A percentile compares a stretch with the other conserved stretches of the same genome.
phyloP scores from a whole-genome alignment of 306 rosid species.

The Neltuma alba region DNA sequence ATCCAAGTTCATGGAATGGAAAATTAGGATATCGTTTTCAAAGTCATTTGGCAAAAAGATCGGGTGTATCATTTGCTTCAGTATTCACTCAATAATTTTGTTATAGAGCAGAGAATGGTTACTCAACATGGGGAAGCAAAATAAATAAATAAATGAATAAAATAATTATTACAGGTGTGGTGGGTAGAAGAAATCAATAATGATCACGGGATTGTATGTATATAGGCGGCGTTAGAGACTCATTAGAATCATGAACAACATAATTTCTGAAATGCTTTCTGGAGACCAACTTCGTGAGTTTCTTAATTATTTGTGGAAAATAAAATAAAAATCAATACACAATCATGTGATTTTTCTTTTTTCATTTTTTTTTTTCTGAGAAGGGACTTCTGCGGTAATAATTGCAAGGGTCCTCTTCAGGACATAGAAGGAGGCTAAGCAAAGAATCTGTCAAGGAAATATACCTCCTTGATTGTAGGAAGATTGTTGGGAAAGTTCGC shows the following conservation, averaged over 20 bases:
- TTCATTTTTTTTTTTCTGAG: not conserved
- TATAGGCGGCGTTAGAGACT: too few species aligned
- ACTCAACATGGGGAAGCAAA: not conserved
- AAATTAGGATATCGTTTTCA: not conserved
- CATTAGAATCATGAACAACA: not conserved
- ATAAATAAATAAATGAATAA: not conserved
- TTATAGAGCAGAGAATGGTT: not conserved
- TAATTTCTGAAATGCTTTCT: not conserved
- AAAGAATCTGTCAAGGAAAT: not conserved
- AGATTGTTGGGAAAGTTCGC: not conserved
- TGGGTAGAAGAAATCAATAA: not conserved
- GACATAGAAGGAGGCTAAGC: not conserved
- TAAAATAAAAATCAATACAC: not conserved
- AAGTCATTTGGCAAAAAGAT: not conserved
- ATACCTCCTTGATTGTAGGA: conserved; percentile 1
- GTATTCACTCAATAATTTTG: not conserved
- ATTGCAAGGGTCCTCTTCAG: not conserved
- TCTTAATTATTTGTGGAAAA: not conserved
- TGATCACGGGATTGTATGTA: not conserved
- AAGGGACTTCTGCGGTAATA: not conserved
- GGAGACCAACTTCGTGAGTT: not conserved
- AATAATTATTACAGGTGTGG: not conserved
- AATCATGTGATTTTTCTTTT: not conserved
- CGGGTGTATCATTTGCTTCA: not conserved
- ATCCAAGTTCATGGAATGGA: not conserved